Base-by-base conservation (phyloP, 306 rosid species). In the Phaseolus lunatus region DNA sequence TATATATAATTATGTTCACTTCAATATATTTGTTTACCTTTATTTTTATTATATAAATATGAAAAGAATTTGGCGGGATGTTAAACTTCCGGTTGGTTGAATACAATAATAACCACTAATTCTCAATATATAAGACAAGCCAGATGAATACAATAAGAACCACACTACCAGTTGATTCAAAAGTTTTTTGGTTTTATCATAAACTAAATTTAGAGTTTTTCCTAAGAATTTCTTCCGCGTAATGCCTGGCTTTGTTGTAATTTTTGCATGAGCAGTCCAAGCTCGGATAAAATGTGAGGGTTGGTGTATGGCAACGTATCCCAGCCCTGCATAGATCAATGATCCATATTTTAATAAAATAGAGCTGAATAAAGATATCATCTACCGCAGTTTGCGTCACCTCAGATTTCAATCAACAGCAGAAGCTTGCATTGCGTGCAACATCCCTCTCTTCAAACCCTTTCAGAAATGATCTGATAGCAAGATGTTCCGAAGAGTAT, bases 401-500 rank as follows among this genome's bases (percentile, higher is more conserved):
- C 73, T 62, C 3, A 41, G 80, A 43, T 49, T 37, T 24, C 19
- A 39, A 82, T 93, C 90, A 90, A 75, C 87, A 78, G 84, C 87
- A 85, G 19, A 71, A 68, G 81, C 78, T 82, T 73, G 87, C 81
- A 72, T 83, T 78, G 80, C 85, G 81, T 3, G 72, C 56, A 63
- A 59, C 67, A 24, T 87, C 96, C 69, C 83, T 80, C 64, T 88
- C 93, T 80, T 86, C 90, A 49, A 80, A 75, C 71, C 97, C 96
- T 83, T 82, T 90, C 83, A 87, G 81, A 77, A 90, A 92, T 37
- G 97, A 86, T 87, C 92, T 88, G 41, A 83, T 83, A 26, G 96
- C 98, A 71, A 91, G 94, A 82, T 86, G 96, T 81, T 91, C 96
- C 12, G 98, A 69, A 20, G 94, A 90, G 67, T 86, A 89, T 47